Evolutionary conservation across 164 flowering plant genomes (phyloP), one percentile per base, ranked within the genome.

Genomic region (Tetracentron sinense): DNA sequence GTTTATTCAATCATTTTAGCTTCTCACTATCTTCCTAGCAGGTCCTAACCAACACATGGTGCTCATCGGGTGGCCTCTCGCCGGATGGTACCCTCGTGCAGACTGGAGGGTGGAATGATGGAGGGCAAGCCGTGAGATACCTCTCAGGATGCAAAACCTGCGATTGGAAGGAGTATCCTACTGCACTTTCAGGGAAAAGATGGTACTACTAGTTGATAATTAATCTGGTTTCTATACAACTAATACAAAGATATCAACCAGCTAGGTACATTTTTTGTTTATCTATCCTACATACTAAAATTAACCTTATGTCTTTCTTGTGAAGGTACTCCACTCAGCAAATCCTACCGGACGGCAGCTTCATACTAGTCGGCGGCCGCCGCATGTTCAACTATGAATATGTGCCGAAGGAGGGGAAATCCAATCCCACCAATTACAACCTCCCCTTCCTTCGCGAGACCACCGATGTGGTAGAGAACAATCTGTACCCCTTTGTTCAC

Each of bases 401-500:
- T 70, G 61, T 93, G 8, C 89, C 96, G 8, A 23, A 58, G 3
- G 70, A 77, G 27, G 84, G 83, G 23, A 0, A 25, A 54, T 0
- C 65, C 46, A 75, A 68, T 17, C 7, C 33, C 17, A 30, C 47
- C 29, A 64, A 66, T 28, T 53, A 55, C 49, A 20, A 7, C 8
- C 70, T 87, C 6, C 81, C 76, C 0, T 70, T 87, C 61, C 84
- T 94, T 35, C 53, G 28, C 0, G 72, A 88, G 3, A 89, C 92
- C 11, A 71, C 75, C 0, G 96, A 87, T 21, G 21, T 49, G 0
- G 69, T 44, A 7, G 96, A 94, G 65, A 88, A 94, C 88, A 91
- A 89, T 53, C 81, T 94, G 23, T 94, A 91, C 79, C 99, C 99
- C 0, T 89, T 89, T 54, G 82, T 88, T 27, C 65, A 82, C 72